A percentile compares a stretch with the other conserved stretches of the same genome.
Conservation (phyloP, 768 basidiomycete species). For the Lactarius sanguifluus region DNA sequence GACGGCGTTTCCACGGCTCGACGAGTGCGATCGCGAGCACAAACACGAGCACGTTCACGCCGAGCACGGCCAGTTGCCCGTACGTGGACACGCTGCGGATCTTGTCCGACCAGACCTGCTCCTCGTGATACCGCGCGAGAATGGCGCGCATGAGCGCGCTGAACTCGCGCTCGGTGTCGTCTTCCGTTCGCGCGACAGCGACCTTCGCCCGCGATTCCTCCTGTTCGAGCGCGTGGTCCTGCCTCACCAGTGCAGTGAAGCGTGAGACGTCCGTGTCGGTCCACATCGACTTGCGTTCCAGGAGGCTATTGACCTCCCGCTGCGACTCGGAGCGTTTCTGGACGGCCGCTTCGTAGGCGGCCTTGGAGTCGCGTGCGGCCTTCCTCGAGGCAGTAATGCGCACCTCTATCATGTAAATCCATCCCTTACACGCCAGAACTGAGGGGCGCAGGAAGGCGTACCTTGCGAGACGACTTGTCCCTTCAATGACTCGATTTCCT, state of each 20-base stretch:
- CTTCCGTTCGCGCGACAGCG: slow-evolving; percentile 67
- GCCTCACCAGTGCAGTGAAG: slow-evolving; percentile 87
- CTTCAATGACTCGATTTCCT: slow-evolving; percentile 83
- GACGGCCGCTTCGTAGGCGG: slow-evolving; percentile 76
- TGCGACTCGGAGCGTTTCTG: slow-evolving; percentile 79
- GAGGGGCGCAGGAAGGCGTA: slow-evolving; percentile 39
- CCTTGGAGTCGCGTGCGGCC: slow-evolving; percentile 71
- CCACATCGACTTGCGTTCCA: slow-evolving; percentile 95
- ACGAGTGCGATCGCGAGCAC: slow-evolving; percentile 85
- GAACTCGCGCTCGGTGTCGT: slow-evolving; percentile 83
- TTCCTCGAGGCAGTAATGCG: slow-evolving; percentile 65
- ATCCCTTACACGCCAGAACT: background rate
- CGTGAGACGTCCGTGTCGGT: slow-evolving; percentile 80
- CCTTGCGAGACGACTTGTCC: slow-evolving; percentile 77
- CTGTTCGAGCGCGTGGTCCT: slow-evolving; percentile 86
- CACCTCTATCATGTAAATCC: slow-evolving; percentile 53
- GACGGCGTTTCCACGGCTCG: slow-evolving; percentile 93
- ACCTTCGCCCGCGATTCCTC: slow-evolving; percentile 70
- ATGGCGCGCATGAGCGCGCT: slow-evolving; percentile 85
- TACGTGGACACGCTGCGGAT: slow-evolving; percentile 95
- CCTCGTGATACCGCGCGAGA: slow-evolving; percentile 92
- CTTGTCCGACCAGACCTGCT: slow-evolving; percentile 99
- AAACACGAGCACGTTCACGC: slow-evolving; percentile 88
- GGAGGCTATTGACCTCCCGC: slow-evolving; percentile 91
- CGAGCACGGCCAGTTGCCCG: slow-evolving; percentile 81